Evolutionary conservation across 1,284 basidiomycete genomes (phyloP).

Genomic region (Termitomyces sp.): DNA sequence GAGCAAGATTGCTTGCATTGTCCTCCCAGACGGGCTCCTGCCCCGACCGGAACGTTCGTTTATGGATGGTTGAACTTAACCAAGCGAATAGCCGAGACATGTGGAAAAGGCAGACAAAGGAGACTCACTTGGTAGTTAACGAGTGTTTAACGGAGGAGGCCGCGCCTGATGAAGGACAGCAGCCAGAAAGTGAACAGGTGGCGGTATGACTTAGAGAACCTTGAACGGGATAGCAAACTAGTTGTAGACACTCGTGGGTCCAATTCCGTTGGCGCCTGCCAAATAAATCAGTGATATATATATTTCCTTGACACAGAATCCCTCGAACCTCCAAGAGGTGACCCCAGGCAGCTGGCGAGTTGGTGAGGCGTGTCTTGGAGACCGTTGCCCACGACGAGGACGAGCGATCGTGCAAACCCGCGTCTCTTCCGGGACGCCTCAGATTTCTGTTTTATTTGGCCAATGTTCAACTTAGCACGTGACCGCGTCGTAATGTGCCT

Average conservation of each 20-base stretch:
- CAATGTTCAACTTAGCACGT: conserved; percentile 39
- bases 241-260: conserved; percentile 42
- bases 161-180: conserved; percentile 44
- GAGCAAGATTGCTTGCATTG: conserved; percentile 26
- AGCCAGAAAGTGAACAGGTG: conserved; percentile 20
- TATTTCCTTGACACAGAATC: conserved; percentile 10
- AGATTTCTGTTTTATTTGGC: conserved; percentile 28
- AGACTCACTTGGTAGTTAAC: conserved; percentile 44
- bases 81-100: conserved; percentile 8
- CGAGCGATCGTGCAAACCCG: conserved; percentile 13
- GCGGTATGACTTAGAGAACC: conserved; percentile 17
- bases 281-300: conserved; percentile 23
- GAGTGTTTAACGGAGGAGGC: conserved; percentile 67
- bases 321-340: conserved; percentile 23
- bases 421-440: conserved; percentile 7
- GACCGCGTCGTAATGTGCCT: conserved; percentile 29
- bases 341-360: conserved; percentile 15
- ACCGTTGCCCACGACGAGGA: conserved; percentile 13
- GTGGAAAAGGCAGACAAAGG: conserved; percentile 10
- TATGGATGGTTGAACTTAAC: conserved; percentile 9
- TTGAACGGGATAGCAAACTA: conserved; percentile 32
- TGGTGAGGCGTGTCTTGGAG: conserved; percentile 3
- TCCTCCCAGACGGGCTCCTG: conserved; percentile 27
- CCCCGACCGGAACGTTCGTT: conserved; percentile 17
- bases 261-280: conserved; percentile 28